Conservation (phyloP, 495 filamentous ascomycete species). For the Hypoxylon rickii region DNA sequence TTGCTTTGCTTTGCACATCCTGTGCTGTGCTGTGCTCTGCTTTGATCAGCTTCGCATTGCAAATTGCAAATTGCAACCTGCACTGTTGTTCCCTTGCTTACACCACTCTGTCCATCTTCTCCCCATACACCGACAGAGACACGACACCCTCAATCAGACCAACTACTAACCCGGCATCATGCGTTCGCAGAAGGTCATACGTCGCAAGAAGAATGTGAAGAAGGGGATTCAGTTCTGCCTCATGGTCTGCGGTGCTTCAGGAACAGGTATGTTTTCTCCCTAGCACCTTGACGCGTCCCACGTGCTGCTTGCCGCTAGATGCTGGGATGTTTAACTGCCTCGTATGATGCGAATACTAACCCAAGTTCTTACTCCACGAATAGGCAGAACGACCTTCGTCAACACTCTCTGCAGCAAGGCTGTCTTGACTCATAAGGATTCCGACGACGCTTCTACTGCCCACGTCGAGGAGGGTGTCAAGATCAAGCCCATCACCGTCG, state of each 20-base stretch:
- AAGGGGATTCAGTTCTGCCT: slow-evolving; percentile 99
- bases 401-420: slow-evolving; percentile 97
- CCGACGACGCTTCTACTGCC: slow-evolving; percentile 83
- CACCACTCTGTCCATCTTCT: slow-evolving; percentile 19
- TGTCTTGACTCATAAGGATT: slow-evolving; percentile 85
- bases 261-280: slow-evolving; percentile 74
- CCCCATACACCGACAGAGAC: slow-evolving; percentile 10
- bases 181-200: slow-evolving; percentile 81
- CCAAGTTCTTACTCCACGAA: slow-evolving; percentile 18
- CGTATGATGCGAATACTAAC: slow-evolving; percentile 30
- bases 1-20: not conserved
- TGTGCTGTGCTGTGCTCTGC: too few relatives aligned
- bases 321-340: not conserved
- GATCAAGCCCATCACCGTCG: slow-evolving; percentile 98
- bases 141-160: too few relatives aligned
- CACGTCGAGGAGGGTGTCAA: slow-evolving; percentile 95
- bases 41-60: slow-evolving; percentile 13
- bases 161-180: slow-evolving; percentile 43
- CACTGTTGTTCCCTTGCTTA: slow-evolving; percentile 8
- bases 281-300: slow-evolving; percentile 19
- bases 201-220: slow-evolving; percentile 99
- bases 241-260: slow-evolving; percentile 99
- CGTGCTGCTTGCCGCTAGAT: slow-evolving; percentile 1
- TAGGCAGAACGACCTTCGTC: slow-evolving; percentile 98
- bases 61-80: slow-evolving; percentile 2